phyloP scores from a whole-genome alignment of 1,139 yeast genomes.

The Taphrina deformans region DNA sequence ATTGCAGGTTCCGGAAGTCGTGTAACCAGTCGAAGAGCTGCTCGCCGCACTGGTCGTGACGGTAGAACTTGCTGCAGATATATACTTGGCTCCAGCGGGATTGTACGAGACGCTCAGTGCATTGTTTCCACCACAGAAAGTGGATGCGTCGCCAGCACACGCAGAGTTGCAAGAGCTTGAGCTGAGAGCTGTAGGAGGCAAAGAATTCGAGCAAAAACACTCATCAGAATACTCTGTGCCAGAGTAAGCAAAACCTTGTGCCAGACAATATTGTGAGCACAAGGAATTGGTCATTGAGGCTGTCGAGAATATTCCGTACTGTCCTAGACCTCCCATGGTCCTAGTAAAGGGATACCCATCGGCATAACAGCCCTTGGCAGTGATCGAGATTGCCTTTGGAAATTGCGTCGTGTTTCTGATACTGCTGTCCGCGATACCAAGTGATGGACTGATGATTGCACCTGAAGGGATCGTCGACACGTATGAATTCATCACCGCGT shows the following conservation, averaged over 20 bases:
- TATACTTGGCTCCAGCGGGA: conserved; percentile 10
- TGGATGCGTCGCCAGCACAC: conserved; percentile 29
- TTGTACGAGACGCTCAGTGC: conserved; percentile 25
- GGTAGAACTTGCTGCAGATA: neutral
- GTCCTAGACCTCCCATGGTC: conserved; percentile 27
- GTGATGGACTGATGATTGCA: neutral
- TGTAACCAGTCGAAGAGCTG: neutral
- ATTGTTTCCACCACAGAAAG: conserved; percentile 26
- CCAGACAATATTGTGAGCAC: conserved; percentile 24
- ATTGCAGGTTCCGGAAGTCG: conserved; percentile 17
- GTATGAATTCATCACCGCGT: conserved; percentile 12
- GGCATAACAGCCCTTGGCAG: conserved; percentile 30
- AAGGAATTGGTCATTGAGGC: conserved; percentile 23
- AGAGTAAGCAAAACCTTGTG: conserved; percentile 28
- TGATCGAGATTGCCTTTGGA: conserved; percentile 7
- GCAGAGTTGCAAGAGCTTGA: conserved; percentile 26
- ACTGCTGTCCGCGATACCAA: conserved; percentile 14
- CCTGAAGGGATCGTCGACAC: conserved; percentile 6
- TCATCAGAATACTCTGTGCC: conserved; percentile 33
- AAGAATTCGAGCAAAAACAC: conserved; percentile 33
- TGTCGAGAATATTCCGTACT: conserved; percentile 19
- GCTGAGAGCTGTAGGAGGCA: conserved; percentile 19
- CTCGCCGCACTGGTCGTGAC: neutral
- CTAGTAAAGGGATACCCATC: conserved; percentile 26
- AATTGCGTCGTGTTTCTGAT: conserved; percentile 20